phyloP scores from a whole-genome alignment of 805 yeast species.

The Debaryomyces castellii region DNA sequence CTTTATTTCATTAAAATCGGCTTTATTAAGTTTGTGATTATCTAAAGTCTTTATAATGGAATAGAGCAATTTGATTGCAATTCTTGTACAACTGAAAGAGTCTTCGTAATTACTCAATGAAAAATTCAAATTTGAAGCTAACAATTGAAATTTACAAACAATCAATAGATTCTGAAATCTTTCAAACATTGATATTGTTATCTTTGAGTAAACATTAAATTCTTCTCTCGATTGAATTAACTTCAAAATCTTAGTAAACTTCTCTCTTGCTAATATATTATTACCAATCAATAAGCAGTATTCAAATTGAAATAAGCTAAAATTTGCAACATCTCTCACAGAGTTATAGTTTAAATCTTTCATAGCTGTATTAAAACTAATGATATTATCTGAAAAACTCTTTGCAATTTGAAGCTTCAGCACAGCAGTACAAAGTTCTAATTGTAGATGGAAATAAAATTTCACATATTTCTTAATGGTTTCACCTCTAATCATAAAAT shows the following conservation, averaged over 20 bases:
- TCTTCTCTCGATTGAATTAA: constrained; percentile 27
- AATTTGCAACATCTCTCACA: constrained; percentile 15
- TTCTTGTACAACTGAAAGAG: constrained; percentile 42
- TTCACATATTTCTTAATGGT: background rate
- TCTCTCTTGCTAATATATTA: constrained; percentile 16
- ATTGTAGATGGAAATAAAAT: constrained; percentile 4
- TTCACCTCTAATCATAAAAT: background rate
- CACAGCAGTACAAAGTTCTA: constrained; percentile 10
- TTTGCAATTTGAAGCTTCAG: constrained; percentile 7
- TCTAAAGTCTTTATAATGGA: constrained; percentile 49
- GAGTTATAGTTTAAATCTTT: constrained; percentile 5
- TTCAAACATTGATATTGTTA: constrained; percentile 10
- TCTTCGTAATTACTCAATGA: constrained; percentile 17
- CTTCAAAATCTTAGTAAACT: constrained; percentile 20
- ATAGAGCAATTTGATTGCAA: constrained; percentile 50
- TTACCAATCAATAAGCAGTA: constrained; percentile 19
- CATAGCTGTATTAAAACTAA: constrained; percentile 12
- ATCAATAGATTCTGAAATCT: constrained; percentile 27
- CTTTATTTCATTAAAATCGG: constrained; percentile 25
- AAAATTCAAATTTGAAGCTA: constrained; percentile 24
- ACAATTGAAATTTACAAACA: constrained; percentile 35
- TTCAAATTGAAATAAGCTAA: constrained; percentile 32
- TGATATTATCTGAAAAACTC: constrained; percentile 16
- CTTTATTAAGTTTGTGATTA: constrained; percentile 12
- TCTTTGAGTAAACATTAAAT: constrained; percentile 19